phyloP scores from a whole-genome alignment of 1,139 yeast species.

The Arxiozyma slooffiae region DNA sequence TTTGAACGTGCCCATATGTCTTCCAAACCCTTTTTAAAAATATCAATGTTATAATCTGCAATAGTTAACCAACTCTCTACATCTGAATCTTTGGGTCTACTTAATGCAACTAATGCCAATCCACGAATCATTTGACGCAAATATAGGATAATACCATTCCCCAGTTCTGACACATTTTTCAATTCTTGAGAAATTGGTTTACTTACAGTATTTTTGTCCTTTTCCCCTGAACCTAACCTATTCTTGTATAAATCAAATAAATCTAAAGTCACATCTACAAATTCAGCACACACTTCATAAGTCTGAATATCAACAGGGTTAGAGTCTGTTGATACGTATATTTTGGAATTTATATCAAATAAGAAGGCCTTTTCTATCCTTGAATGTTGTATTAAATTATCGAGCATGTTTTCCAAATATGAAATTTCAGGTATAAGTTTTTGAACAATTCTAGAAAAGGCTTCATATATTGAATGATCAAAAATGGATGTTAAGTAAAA shows the following conservation, averaged over 20 bases:
- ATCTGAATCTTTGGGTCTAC: constrained; percentile 50
- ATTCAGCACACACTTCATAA: constrained; percentile 94
- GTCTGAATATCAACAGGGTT: constrained; percentile 92
- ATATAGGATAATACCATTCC: constrained; percentile 74
- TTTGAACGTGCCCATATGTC: constrained; percentile 53
- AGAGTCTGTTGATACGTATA: constrained; percentile 92
- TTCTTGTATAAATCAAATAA: constrained; percentile 62
- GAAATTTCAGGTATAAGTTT: constrained; percentile 85
- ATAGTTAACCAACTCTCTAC: constrained; percentile 55
- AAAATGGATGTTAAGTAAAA: constrained; percentile 88
- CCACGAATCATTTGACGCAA: constrained; percentile 90
- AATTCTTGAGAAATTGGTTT: constrained; percentile 31
- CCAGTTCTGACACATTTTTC: constrained; percentile 63
- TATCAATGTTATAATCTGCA: constrained; percentile 80
- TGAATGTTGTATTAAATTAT: constrained; percentile 78
- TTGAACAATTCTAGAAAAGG: constrained; percentile 86
- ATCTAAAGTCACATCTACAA: constrained; percentile 88
- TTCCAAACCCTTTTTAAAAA: constrained; percentile 69
- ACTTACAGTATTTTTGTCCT: constrained; percentile 8
- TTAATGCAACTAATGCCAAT: constrained; percentile 78
- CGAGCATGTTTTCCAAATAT: constrained; percentile 77
- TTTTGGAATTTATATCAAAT: constrained; percentile 87
- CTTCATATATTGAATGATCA: constrained; percentile 93
- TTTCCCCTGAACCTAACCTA: constrained; percentile 11
- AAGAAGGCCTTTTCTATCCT: constrained; percentile 86